Conservation (phyloP, 1,284 basidiomycete genomes). For the Leucoagaricus sp. region DNA sequence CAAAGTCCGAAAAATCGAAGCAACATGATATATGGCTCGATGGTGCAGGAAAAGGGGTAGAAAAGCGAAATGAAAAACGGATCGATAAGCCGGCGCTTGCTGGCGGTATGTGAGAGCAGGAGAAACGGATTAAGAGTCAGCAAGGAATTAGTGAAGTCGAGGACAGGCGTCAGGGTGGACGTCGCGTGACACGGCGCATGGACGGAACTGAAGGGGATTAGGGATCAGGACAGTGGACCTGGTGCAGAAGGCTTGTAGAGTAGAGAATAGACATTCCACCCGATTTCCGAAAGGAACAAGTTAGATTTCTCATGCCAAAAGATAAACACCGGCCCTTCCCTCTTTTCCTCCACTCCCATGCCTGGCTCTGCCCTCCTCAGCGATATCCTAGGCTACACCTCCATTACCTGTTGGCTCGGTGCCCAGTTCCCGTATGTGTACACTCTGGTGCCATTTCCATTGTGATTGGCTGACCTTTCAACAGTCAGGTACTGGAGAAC, state of each 20-base stretch:
- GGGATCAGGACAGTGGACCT: too few species aligned
- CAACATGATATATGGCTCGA: too few species aligned
- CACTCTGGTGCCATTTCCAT: background rate
- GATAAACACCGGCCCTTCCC: background rate
- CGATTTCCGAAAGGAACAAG: background rate
- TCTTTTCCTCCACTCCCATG: slow-evolving; percentile 26
- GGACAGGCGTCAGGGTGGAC: too few species aligned
- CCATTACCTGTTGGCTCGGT: slow-evolving; percentile 87
- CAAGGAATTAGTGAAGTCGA: too few species aligned
- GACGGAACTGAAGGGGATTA: too few species aligned
- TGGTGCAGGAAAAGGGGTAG: too few species aligned
- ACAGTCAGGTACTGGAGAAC: slow-evolving; percentile 81
- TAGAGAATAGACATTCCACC: background rate
- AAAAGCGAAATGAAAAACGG: too few species aligned
- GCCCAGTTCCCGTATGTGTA: slow-evolving; percentile 89
- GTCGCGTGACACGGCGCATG: too few species aligned
- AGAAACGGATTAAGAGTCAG: background rate
- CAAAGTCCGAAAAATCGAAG: too few species aligned
- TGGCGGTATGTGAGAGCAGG: background rate
- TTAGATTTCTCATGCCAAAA: background rate
- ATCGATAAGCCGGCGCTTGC: too few species aligned
- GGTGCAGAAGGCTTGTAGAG: background rate
- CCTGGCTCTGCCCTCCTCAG: slow-evolving; percentile 37
- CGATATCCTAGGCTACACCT: slow-evolving; percentile 69
- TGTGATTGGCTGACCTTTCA: slow-evolving; percentile 14